Percentiles rank a stretch among this genome's conserved stretches.
Conservation (phyloP, 1,284 basidiomycete species). For the Apiotrichum siamense region DNA sequence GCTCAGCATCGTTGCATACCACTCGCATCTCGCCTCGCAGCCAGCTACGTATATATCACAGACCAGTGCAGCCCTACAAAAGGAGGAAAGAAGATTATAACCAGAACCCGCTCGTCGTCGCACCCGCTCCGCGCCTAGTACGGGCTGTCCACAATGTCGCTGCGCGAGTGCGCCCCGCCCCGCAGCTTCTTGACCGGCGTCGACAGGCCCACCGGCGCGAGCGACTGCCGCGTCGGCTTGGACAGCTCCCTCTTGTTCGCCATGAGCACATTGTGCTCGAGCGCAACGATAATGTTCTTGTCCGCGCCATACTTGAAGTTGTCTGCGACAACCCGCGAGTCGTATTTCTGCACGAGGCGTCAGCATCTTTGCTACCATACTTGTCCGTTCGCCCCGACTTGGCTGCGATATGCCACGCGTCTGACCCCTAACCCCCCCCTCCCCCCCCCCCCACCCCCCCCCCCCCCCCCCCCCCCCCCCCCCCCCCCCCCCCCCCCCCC, state of each 20-base stretch:
- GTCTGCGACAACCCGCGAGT: slow-evolving; percentile 90
- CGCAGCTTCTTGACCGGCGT: slow-evolving; percentile 32
- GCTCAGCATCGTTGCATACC: no score
- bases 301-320: slow-evolving; percentile 94
- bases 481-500: no score
- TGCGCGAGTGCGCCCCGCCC: slow-evolving; percentile 26
- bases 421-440: no score
- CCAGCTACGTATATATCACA: no score
- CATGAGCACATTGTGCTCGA: slow-evolving; percentile 88
- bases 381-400: slow-evolving; percentile 51
- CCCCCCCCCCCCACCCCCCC: no score
- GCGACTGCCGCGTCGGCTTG: slow-evolving; percentile 17
- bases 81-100: slow-evolving; percentile 3
- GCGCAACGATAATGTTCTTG: slow-evolving; percentile 90
- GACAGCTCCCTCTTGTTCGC: slow-evolving; percentile 88
- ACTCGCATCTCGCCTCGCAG: no score
- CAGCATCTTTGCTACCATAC: slow-evolving; percentile 1
- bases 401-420: no score
- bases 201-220: slow-evolving; percentile 11
- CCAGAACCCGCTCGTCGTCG: neutral
- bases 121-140: slow-evolving; percentile 20
- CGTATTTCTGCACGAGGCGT: slow-evolving; percentile 56
- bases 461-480: no score
- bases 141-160: slow-evolving; percentile 40
- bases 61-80: no score